These are phyloP conservation scores for Aphelidium insulamus DNA, from an alignment of 371 early-diverging fungal genomes.

Conservation along the genomic window DNA sequence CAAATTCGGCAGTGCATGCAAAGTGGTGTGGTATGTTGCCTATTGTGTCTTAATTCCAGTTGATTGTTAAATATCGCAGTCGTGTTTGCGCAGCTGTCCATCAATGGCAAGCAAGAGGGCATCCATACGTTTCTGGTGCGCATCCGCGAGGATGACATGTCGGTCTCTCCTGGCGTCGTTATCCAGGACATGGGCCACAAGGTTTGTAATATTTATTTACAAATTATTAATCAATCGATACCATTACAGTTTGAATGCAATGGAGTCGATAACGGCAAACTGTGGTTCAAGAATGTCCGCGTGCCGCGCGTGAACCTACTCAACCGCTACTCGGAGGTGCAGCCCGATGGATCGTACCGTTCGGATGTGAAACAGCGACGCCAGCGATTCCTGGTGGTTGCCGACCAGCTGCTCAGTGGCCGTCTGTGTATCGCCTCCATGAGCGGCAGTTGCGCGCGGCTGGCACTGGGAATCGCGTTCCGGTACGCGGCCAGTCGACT, in stretches of 20 bases:
- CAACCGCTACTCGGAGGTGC: slow-evolving; percentile 39
- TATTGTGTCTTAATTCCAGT: no score
- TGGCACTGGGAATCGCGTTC: slow-evolving; percentile 27
- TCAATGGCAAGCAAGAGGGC: slow-evolving; percentile 37
- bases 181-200: slow-evolving; percentile 46
- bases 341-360: slow-evolving; percentile 25
- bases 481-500: slow-evolving; percentile 35
- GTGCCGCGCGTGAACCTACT: slow-evolving; percentile 38
- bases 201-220: no score
- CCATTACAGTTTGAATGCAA: slow-evolving; percentile 17
- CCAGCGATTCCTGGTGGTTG: slow-evolving; percentile 39
- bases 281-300: slow-evolving; percentile 21
- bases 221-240: no score
- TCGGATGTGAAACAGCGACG: slow-evolving; percentile 25
- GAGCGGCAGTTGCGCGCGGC: slow-evolving; percentile 31
- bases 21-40: no score
- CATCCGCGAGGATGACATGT: slow-evolving; percentile 32
- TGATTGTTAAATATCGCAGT: no score
- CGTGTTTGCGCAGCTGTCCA: slow-evolving; percentile 42
- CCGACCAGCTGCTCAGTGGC: slow-evolving; percentile 43
- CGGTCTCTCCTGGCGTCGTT: slow-evolving; percentile 21
- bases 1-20: slow-evolving; percentile 34
- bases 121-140: slow-evolving; percentile 34
- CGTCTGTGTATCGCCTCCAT: slow-evolving; percentile 40
- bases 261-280: slow-evolving; percentile 39